These are phyloP conservation scores for Penicillium egyptiacum DNA, from an alignment of 495 filamentous ascomycete genomes.

Conservation along the genomic window DNA sequence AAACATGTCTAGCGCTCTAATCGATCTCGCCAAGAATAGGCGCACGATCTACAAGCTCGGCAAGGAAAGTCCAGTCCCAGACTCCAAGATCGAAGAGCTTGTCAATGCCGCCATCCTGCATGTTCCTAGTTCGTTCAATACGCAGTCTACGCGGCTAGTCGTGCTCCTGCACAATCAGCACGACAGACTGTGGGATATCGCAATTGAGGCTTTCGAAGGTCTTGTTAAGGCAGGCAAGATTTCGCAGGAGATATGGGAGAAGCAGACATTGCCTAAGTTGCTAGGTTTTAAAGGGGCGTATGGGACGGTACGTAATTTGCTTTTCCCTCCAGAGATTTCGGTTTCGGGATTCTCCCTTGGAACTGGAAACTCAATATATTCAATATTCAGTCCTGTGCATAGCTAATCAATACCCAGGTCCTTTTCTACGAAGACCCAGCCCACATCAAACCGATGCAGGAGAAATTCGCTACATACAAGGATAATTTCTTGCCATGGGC, in stretches of 20 bases:
- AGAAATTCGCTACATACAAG: conserved; percentile 46
- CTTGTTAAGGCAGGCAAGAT: conserved; percentile 37
- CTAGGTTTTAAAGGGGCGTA: conserved; percentile 44
- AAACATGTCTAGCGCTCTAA: conserved; percentile 34
- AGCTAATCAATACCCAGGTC: conserved; percentile 30
- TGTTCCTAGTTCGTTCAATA: conserved; percentile 55
- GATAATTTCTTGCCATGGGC: conserved; percentile 51
- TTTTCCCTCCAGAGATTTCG: neutral
- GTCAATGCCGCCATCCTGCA: conserved; percentile 48
- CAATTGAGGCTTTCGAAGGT: conserved; percentile 37
- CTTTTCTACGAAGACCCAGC: conserved; percentile 55
- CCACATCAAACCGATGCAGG: conserved; percentile 41
- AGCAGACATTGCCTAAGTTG: conserved; percentile 48
- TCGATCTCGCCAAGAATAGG: conserved; percentile 42
- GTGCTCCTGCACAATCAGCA: conserved; percentile 51
- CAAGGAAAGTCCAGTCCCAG: conserved; percentile 45
- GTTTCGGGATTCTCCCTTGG: neutral
- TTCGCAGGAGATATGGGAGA: conserved; percentile 44
- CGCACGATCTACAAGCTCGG: conserved; percentile 52
- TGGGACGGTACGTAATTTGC: conserved; percentile 44
- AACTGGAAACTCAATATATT: no score
- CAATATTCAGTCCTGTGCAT: neutral
- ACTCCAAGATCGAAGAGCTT: conserved; percentile 51
- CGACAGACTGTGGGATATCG: conserved; percentile 52
- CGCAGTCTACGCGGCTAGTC: conserved; percentile 52